Evolutionary conservation across 345 rosid genomes (phyloP), one percentile per base, ranked within the genome.

Genomic region (Heritiera littoralis): DNA sequence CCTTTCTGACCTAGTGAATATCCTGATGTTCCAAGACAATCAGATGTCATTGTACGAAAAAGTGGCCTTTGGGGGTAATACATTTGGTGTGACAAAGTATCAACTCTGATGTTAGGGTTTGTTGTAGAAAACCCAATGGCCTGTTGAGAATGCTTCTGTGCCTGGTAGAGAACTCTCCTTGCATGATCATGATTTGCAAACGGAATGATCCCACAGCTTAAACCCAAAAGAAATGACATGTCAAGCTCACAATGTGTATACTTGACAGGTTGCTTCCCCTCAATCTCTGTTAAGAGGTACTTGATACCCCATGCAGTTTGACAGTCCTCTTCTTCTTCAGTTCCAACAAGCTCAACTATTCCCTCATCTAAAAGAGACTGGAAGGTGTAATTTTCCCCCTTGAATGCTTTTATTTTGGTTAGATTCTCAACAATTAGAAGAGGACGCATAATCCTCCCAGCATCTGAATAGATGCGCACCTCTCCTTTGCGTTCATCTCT

Each of bases 281-380:
- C 83, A 74, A 12, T 78, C 68, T 84, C 90, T 28, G 66, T 79
- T 45, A 95, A 52, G 46, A 95, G 90, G 72, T 84, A 85, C 49
- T 81, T 89, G 67, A 94, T 66, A 69, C 89, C 85, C 97, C 98
- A 94, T 23, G 98, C 97, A 0, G 89, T 87, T 11, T 51, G 63
- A 66, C 94, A 93, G 75, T 95, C 99, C 80, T 95, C 98, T 84
- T 95, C 99, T 83, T 94, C 99, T 84, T 93, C 98, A 2, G 89
- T 83, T 66, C 99, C 98, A 43, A 92, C 66, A 60, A 93, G 84
- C 87, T 95, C 97, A 2, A 92, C 77, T 6, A 95, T 90, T 69
- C 98, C 95, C 74, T 80, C 84, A 81, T 92, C 93, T 74, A 95
- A 77, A 76, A 93, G 90, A 82, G 84, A 68, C 58, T 82, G 83